phyloP scores from a whole-genome alignment of 2,329 filamentous ascomycete species.

The Xylariaceae sp. region DNA sequence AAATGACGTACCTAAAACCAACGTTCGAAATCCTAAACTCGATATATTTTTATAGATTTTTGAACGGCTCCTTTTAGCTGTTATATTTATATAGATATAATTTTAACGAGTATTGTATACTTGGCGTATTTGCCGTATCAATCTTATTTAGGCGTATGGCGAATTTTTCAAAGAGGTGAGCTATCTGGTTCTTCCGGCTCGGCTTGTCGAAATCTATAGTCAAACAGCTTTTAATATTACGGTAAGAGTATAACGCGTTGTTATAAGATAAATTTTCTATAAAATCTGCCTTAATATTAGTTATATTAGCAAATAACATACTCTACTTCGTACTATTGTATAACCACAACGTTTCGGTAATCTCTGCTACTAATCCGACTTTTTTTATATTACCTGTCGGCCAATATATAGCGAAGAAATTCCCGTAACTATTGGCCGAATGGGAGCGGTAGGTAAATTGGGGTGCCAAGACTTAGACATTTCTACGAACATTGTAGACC shows the following conservation, averaged over 20 bases:
- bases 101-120: conserved; percentile 15
- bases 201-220: conserved; percentile 9
- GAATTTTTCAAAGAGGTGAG: conserved; percentile 17
- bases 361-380: conserved; percentile 19
- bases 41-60: conserved; percentile 18
- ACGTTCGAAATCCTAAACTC: conserved; percentile 21
- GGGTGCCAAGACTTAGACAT: conserved; percentile 15
- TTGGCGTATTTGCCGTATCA: conserved; percentile 16
- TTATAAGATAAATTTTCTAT: conserved; percentile 19
- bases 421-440: conserved; percentile 17
- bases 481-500: conserved; percentile 16
- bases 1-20: conserved; percentile 8
- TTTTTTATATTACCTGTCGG: conserved; percentile 17
- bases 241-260: conserved; percentile 14
- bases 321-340: conserved; percentile 15
- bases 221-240: conserved; percentile 14
- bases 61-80: conserved; percentile 19
- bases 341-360: conserved; percentile 19
- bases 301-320: background rate
- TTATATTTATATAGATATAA: conserved; percentile 20
- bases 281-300: conserved; percentile 8
- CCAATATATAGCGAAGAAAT: conserved; percentile 20
- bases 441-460: conserved; percentile 17
- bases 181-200: conserved; percentile 14
- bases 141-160: conserved; percentile 15